Base-by-base conservation (phyloP, 2,329 filamentous ascomycete genomes). In the Ramichloridium luteum region DNA sequence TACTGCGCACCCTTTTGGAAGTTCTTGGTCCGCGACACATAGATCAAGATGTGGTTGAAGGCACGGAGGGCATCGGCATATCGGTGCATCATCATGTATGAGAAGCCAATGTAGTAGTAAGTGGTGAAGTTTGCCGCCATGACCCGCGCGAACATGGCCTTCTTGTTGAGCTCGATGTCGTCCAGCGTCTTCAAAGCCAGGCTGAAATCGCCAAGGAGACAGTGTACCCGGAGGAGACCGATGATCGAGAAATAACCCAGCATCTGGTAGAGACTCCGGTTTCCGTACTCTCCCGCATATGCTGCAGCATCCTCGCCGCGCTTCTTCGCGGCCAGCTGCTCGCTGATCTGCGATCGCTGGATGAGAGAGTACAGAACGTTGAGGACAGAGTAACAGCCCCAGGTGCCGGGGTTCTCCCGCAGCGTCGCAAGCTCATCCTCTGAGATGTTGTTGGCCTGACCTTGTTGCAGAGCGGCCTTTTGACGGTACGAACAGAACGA, bases 81-180 rank as follows among this genome's bases (percentile, higher is more conserved):
- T 58, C 90, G 83, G 67, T 90, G 85, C 83, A 96, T 93, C 90
- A 98, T 98, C 88, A 98, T 96, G 79, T 98, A 98, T 48, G 84
- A 93, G 76, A 98, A 98, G 49, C 90, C 90, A 42, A 98, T 88
- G 60, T 96, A 96, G 76, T 98, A 98, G 75, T 96, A 98, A 45
- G 90, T 98, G 48, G 88, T 94, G 68, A 96, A 96, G 70, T 98
- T 90, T 36, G 90, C 90, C 33, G 90, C 88, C 90, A 98, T 96
- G 59, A 98, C 90, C 46, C 90, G 83, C 42, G 90, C 88, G 59
- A 98, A 98, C 83, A 96, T 96, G 61, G 90, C 86, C 72, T 96
- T 96, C 73, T 98, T 98, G 72, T 96, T 98, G 53, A 98, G 77
- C 73, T 98, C 90, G 55, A 98, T 96, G 59, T 96, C 88, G 59